phyloP scores from a whole-genome alignment of 169 alveolate species.

The Plasmodium blacklocki region DNA sequence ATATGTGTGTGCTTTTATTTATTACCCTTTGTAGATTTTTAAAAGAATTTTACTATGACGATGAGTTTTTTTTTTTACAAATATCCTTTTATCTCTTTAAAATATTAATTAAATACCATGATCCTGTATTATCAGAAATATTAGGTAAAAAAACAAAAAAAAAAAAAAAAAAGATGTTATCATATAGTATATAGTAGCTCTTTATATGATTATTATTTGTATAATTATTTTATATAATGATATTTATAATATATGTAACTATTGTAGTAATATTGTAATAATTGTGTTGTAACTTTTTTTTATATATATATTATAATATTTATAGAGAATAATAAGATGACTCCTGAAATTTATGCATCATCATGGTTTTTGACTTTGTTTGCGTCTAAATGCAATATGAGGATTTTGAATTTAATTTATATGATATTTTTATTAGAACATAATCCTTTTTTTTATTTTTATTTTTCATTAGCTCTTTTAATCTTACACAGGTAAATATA shows the following conservation, averaged over 20 bases:
- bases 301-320: not conserved
- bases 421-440: conserved; percentile 77
- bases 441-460: conserved; percentile 79
- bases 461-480: conserved; percentile 80
- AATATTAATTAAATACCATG: conserved; percentile 81
- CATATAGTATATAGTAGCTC: not conserved
- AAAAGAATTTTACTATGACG: conserved; percentile 79
- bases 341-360: conserved; percentile 85
- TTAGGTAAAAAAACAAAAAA: conserved; percentile 68
- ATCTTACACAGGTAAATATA: conserved; percentile 64
- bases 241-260: too few relatives aligned
- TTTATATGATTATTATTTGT: not conserved
- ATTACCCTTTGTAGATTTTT: conserved; percentile 56
- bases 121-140: conserved; percentile 79
- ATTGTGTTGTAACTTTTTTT: too few relatives aligned
- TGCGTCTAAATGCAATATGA: conserved; percentile 80
- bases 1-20: not conserved
- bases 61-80: conserved; percentile 81
- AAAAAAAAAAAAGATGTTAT: not conserved
- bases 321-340: conserved; percentile 77
- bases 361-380: conserved; percentile 85
- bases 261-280: too few relatives aligned
- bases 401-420: conserved; percentile 77
- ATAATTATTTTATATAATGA: not conserved
- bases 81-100: conserved; percentile 82